A percentile compares a stretch with the other conserved stretches of the same genome.
phyloP scores from a whole-genome alignment of 2,329 filamentous ascomycete genomes.

The Trichoderma brevicompactum region DNA sequence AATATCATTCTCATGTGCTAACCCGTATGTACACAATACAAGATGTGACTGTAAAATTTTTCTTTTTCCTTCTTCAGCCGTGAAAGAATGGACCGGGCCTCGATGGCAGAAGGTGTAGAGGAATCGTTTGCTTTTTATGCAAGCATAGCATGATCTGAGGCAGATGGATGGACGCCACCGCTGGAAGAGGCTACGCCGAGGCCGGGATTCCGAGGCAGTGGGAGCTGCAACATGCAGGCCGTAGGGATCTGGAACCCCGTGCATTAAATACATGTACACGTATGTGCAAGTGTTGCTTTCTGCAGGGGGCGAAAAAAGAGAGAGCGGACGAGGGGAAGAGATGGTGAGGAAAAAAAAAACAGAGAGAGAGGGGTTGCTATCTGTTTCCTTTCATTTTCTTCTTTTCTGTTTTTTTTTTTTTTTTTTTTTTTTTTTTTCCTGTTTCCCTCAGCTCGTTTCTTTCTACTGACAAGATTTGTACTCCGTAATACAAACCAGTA shows the following conservation, averaged over 20 bases:
- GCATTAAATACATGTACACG: neutral
- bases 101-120: neutral
- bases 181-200: conserved; percentile 6
- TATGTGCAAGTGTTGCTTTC: neutral
- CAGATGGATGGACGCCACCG: conserved; percentile 3
- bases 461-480: no score
- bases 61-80: neutral
- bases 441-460: neutral
- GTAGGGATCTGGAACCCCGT: neutral
- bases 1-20: no score
- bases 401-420: neutral
- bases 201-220: conserved; percentile 16
- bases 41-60: no score
- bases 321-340: neutral
- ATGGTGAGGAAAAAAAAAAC: no score
- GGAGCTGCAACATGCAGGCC: conserved; percentile 7
- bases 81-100: no score
- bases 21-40: no score
- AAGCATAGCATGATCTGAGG: conserved; percentile 26
- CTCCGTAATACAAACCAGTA: no score
- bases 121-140: conserved; percentile 21
- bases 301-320: neutral
- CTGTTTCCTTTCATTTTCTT: neutral
- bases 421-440: neutral
- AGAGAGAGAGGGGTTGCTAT: no score